Evolutionary conservation across 2,329 filamentous ascomycete species (phyloP).

Genomic region (Clonostachys rhizophaga): DNA sequence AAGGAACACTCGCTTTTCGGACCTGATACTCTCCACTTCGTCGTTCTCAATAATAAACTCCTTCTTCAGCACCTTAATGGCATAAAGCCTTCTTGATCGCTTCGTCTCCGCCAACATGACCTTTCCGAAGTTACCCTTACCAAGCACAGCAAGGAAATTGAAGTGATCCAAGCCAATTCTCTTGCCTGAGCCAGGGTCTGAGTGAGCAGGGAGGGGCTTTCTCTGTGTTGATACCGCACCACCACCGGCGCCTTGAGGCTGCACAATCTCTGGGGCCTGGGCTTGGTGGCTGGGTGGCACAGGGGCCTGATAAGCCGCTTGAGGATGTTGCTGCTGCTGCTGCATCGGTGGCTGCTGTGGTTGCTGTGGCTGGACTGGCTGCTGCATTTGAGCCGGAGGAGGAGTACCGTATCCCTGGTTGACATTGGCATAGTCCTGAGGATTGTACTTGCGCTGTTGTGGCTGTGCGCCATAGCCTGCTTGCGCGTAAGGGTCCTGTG

Average conservation of each 20-base stretch:
- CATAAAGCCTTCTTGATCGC: constrained; percentile 84
- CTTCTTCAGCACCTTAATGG: constrained; percentile 99
- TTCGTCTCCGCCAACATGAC: constrained; percentile 99
- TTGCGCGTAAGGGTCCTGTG: constrained; percentile 22
- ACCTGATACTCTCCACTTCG: constrained; percentile 95
- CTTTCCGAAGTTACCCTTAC: constrained; percentile 99
- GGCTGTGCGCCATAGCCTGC: constrained; percentile 20
- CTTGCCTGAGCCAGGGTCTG: constrained; percentile 67
- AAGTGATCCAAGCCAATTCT: constrained; percentile 97
- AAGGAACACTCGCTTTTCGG: constrained; percentile 95
- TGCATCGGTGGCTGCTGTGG: constrained; percentile 25
- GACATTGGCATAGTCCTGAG: constrained; percentile 67
- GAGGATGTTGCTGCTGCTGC: constrained; percentile 26
- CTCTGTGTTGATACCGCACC: constrained; percentile 25
- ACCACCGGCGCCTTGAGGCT: constrained; percentile 23
- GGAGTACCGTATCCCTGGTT: constrained; percentile 35
- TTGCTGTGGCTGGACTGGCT: constrained; percentile 23
- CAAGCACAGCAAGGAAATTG: constrained; percentile 96
- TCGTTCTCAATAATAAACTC: constrained; percentile 99
- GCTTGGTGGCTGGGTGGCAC: constrained; percentile 21
- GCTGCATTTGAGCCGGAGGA: constrained; percentile 20
- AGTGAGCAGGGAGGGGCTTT: constrained; percentile 67
- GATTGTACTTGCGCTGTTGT: constrained; percentile 68
- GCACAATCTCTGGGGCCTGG: constrained; percentile 15
- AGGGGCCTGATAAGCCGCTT: constrained; percentile 14